Evolutionary conservation across 2,329 filamentous ascomycete species (phyloP).

Genomic region (Periglandula ipomoeae): DNA sequence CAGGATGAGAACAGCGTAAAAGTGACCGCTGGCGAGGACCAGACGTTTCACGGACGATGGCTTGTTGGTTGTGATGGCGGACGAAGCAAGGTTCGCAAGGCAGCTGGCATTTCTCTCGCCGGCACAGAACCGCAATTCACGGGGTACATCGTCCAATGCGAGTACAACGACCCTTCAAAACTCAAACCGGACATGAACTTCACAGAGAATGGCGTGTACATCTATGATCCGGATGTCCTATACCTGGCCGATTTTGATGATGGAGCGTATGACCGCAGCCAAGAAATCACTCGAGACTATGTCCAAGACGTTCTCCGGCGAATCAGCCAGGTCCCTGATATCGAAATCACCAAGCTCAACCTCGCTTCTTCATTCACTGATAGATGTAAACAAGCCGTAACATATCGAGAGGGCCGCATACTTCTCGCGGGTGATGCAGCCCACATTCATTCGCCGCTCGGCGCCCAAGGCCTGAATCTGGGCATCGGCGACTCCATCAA

Average conservation of each 20-base stretch:
- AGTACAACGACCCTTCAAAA: constrained; percentile 21
- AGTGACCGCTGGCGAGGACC: background rate
- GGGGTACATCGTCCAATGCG: constrained; percentile 23
- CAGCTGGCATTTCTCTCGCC: constrained; percentile 26
- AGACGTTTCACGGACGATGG: constrained; percentile 21
- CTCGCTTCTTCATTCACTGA: constrained; percentile 17
- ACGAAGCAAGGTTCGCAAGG: constrained; percentile 27
- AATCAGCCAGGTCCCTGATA: constrained; percentile 14
- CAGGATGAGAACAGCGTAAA: background rate
- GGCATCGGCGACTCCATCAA: constrained; percentile 41
- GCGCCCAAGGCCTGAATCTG: constrained; percentile 42
- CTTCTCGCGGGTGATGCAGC: constrained; percentile 42
- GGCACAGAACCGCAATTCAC: constrained; percentile 28
- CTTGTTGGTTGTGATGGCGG: constrained; percentile 35
- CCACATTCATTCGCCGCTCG: constrained; percentile 38
- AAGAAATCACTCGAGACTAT: constrained; percentile 12
- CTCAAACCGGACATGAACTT: constrained; percentile 18
- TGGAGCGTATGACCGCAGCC: constrained; percentile 12
- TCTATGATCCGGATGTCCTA: constrained; percentile 8
- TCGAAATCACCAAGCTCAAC: constrained; percentile 17
- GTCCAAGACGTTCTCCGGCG: constrained; percentile 14
- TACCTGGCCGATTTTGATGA: constrained; percentile 16
- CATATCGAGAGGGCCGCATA: constrained; percentile 30
- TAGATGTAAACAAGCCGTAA: constrained; percentile 18
- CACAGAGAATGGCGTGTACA: constrained; percentile 20